Evolutionary conservation across 2,329 filamentous ascomycete species (phyloP).

Genomic region (Botrytis pseudocinerea): DNA sequence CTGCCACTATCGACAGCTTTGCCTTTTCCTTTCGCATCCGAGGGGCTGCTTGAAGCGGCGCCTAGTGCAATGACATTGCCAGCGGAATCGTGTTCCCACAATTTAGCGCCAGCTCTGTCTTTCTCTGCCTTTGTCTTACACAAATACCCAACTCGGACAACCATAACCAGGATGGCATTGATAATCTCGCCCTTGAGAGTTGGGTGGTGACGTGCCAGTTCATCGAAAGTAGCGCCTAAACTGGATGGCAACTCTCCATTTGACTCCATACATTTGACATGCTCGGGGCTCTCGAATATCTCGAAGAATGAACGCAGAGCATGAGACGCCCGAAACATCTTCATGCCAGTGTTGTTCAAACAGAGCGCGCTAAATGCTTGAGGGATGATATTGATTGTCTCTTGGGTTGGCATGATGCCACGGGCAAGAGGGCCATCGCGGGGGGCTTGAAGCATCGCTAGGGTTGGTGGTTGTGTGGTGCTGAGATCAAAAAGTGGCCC

Average conservation of each 20-base stretch:
- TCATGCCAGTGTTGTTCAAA: constrained; percentile 82
- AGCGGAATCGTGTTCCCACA: constrained; percentile 63
- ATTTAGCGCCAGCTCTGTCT: constrained; percentile 74
- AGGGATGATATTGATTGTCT: constrained; percentile 85
- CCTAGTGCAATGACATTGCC: constrained; percentile 61
- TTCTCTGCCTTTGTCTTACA: constrained; percentile 69
- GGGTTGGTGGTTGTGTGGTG: constrained; percentile 55
- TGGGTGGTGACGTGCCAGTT: constrained; percentile 91
- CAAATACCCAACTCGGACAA: constrained; percentile 75
- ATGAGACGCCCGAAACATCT: constrained; percentile 78
- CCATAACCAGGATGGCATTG: constrained; percentile 84
- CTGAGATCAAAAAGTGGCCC: constrained; percentile 38
- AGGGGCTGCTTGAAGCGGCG: constrained; percentile 38
- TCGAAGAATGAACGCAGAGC: constrained; percentile 88
- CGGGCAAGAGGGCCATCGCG: constrained; percentile 54
- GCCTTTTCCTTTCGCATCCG: constrained; percentile 45
- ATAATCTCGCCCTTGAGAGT: constrained; percentile 77
- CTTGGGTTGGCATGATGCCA: constrained; percentile 82
- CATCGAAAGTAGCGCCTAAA: constrained; percentile 85
- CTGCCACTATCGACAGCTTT: constrained; percentile 47
- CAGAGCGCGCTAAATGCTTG: constrained; percentile 92
- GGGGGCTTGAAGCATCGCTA: constrained; percentile 50
- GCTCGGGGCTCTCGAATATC: constrained; percentile 90
- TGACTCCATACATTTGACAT: constrained; percentile 79
- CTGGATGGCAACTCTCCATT: constrained; percentile 71